A percentile compares a stretch with the other conserved stretches of the same genome.
phyloP scores from a whole-genome alignment of 2,329 filamentous ascomycete species.

The Chaetomium globosum region DNA sequence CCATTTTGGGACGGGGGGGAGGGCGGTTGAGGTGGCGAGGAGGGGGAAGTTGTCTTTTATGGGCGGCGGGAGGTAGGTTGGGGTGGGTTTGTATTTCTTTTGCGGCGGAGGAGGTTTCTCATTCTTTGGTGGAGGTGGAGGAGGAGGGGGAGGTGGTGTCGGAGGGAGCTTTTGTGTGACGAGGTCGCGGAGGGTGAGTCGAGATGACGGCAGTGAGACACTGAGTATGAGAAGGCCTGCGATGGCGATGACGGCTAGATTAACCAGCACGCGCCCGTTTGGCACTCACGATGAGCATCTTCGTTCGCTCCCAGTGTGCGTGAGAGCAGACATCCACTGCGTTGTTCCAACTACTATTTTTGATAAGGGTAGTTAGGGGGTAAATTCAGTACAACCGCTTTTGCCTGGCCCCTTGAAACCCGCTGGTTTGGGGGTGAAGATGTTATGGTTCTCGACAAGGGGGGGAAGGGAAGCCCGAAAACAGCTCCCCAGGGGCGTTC shows the following conservation, averaged over 20 bases:
- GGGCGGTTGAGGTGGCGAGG: slow-evolving; percentile 38
- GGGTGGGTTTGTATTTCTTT: slow-evolving; percentile 36
- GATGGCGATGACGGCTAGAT: slow-evolving; percentile 12
- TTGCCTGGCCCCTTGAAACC: too few species aligned
- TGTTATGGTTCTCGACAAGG: too few species aligned
- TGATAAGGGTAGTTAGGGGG: too few species aligned
- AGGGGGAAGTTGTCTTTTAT: slow-evolving; percentile 50
- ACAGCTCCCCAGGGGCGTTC: too few species aligned
- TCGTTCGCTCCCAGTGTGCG: neutral
- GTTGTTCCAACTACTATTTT: neutral
- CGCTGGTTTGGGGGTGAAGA: too few species aligned
- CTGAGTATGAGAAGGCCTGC: slow-evolving; percentile 10
- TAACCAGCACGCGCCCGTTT: slow-evolving; percentile 24
- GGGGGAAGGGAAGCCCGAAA: too few species aligned
- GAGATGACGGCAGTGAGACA: slow-evolving; percentile 10
- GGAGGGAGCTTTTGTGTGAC: neutral
- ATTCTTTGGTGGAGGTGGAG: neutral
- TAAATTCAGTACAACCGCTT: too few species aligned
- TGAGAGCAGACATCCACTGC: neutral
- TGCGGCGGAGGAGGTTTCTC: neutral
- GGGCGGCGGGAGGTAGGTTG: slow-evolving; percentile 39
- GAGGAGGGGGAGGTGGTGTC: neutral
- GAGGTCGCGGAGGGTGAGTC: slow-evolving; percentile 11
- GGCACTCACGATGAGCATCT: slow-evolving; percentile 29
- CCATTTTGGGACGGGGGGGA: slow-evolving; percentile 50